Evolutionary conservation across 345 rosid species (phyloP), one percentile per base, ranked within the genome.

Genomic region (Lepidium sativum): DNA sequence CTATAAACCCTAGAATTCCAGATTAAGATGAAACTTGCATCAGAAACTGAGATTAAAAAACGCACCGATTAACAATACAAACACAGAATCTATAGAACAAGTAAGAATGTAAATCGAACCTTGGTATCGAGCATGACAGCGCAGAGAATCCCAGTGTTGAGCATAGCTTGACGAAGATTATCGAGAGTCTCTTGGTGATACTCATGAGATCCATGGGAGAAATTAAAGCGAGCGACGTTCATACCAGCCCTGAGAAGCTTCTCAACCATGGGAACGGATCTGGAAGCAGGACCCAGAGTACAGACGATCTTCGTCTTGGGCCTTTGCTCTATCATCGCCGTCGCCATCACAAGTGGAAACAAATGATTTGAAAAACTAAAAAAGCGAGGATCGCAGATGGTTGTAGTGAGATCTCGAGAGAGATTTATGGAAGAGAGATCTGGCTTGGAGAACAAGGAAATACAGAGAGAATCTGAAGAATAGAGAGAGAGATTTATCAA

Each of bases 51-150:
- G 32, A 14, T 10, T 25, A 25, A 11, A 42, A 53, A 42, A 13
- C 65, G 54, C 32, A 62, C 3, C 18, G n/a, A n/a, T n/a, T n/a
- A n/a, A n/a, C n/a, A n/a, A n/a, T n/a, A n/a, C 0, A 17, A 45
- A 52, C n/a, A 13, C 15, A 38, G 8, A 12, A 20, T 18, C 25
- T 17, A 33, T 1, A 14, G 0, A 27, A 51, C 7, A 54, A 1
- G 25, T n/a, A 56, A 33, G 6, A 5, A 39, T 18, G n/a, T 1
- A 68, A 54, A 23, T 3, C 44, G 50, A 31, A 70, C 98, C 97
- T 90, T 90, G 64, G 98, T 92, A 39, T 92, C 96, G 62, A 92
- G 97, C 99, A 92, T 92, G 67, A 92, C 96, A 56, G 99, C 96
- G 60, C 97, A 89, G 59, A 90, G 91, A 50, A 83, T 84, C 11